Evolutionary conservation across 2,329 filamentous ascomycete species (phyloP).

Genomic region (Hyphodiscus sp.): DNA sequence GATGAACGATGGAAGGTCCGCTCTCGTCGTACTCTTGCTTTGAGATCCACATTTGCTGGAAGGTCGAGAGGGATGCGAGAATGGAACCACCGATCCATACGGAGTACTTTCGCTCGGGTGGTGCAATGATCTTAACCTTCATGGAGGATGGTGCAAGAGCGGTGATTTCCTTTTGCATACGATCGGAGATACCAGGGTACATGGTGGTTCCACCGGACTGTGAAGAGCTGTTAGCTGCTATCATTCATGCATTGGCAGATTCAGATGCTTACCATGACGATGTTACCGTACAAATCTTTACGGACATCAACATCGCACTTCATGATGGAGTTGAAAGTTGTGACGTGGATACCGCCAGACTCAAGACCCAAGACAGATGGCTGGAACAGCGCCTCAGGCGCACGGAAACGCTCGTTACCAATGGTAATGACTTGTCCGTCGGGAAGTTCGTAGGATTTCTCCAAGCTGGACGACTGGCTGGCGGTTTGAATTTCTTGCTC

Average conservation of each 20-base stretch:
- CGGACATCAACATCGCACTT: constrained; percentile 99
- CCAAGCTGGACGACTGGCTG: constrained; percentile 94
- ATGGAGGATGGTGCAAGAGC: constrained; percentile 98
- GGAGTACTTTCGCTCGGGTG: constrained; percentile 99
- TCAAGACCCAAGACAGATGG: constrained; percentile 97
- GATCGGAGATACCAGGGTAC: constrained; percentile 99
- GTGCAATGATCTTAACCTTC: constrained; percentile 99
- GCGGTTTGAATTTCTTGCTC: constrained; percentile 99
- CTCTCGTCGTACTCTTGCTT: constrained; percentile 99
- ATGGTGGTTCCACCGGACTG: constrained; percentile 99
- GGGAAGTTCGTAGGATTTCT: constrained; percentile 99
- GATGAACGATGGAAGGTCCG: constrained; percentile 98
- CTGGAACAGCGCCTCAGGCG: constrained; percentile 99
- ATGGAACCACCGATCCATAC: constrained; percentile 99
- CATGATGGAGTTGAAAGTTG: constrained; percentile 99
- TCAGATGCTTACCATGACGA: constrained; percentile 83
- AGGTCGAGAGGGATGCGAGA: constrained; percentile 97
- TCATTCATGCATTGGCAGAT: constrained; percentile 6
- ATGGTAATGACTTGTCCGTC: constrained; percentile 99
- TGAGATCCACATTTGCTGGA: constrained; percentile 99
- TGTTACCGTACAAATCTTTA: constrained; percentile 99
- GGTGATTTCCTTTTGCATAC: constrained; percentile 99
- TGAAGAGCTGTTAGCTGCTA: constrained; percentile 10
- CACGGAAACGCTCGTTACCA: constrained; percentile 99
- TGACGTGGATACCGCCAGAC: constrained; percentile 98